Percentiles rank a stretch among this genome's conserved stretches.
Conservation (phyloP, 2,329 filamentous ascomycete species). For the Exophiala lecanii-corni region DNA sequence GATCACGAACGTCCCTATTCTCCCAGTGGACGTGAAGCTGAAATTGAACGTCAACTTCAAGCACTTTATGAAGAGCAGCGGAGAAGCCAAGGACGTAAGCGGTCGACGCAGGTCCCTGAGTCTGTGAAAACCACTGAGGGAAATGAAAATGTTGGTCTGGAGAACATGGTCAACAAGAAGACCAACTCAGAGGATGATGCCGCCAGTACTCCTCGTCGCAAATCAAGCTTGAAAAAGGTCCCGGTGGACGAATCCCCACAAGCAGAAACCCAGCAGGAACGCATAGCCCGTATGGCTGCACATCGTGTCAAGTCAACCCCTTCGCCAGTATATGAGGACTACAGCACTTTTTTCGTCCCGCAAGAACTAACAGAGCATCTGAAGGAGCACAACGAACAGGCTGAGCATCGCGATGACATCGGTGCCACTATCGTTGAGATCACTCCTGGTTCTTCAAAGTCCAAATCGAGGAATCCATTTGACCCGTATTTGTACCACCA, state of each 20-base stretch:
- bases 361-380: slow-evolving; percentile 36
- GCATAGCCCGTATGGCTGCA: slow-evolving; percentile 30
- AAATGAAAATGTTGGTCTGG: slow-evolving; percentile 18
- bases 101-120: slow-evolving; percentile 34
- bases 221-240: slow-evolving; percentile 29
- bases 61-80: slow-evolving; percentile 24
- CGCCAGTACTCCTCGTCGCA: slow-evolving; percentile 14
- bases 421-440: slow-evolving; percentile 25
- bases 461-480: slow-evolving; percentile 16
- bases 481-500: slow-evolving; percentile 22
- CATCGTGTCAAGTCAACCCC: slow-evolving; percentile 30
- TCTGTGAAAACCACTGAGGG: slow-evolving; percentile 35
- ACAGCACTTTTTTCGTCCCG: slow-evolving; percentile 40
- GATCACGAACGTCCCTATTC: slow-evolving; percentile 9
- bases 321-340: slow-evolving; percentile 38
- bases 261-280: slow-evolving; percentile 21
- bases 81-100: slow-evolving; percentile 13
- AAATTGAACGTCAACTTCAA: slow-evolving; percentile 26
- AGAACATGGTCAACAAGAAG: slow-evolving; percentile 7
- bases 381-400: slow-evolving; percentile 32
- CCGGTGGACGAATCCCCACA: slow-evolving; percentile 11
- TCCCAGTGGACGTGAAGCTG: slow-evolving; percentile 15
- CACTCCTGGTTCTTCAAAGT: slow-evolving; percentile 13
- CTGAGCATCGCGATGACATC: slow-evolving; percentile 21
- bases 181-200: slow-evolving; percentile 28